Evolutionary conservation across 2,329 filamentous ascomycete genomes (phyloP), one percentile per base, ranked within the genome.

Genomic region (Calonectria pteridis): DNA sequence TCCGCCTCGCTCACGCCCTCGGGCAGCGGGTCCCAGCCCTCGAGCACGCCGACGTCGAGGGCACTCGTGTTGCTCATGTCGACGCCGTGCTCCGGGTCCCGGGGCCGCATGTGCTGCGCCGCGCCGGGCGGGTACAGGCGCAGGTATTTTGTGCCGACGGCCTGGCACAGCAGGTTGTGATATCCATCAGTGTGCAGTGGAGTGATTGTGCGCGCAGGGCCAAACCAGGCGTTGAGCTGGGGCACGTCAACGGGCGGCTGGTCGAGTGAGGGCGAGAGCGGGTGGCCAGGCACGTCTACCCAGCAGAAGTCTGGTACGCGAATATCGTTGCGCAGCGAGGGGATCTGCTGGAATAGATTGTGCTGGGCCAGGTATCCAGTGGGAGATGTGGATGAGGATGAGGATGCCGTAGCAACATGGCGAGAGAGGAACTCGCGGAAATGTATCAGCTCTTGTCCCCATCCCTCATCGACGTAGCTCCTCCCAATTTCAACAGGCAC

Each of bases 131-230:
- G 88, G 83, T 98, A 98, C 2, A 98, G 87, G 1, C 97, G 90
- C n/a, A 98, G 87, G 83, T 98, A 98, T 84, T 99, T 99, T 71
- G 91, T 88, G 0, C 97, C 97, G 0, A 98, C 94, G 0, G 97
- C 94, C 83, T 98, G 97, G 29, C 93, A 93, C 6, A 98, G 90
- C 62, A 98, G 91, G 81, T 98, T 98, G 82, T 98, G 95, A 83
- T 98, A 97, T 1, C 94, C 95, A 81, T 98, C 97, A 2, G 95
- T 97, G 83, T 99, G 97, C 0, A 98, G 87, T 1, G 97, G 97
- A 0, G 95, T 98, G 76, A 98, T 96, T 0, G 97, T 98, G 64
- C 92, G 93, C 0, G 92, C 88, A 0, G 97, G 97, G 0, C 97
- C 97, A 76, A 98, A 93, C 97, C 97, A 99, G 10, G 95, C 95